Evolutionary conservation across 2,329 filamentous ascomycete species (phyloP).

Genomic region (Tricladium varicosporioides): DNA sequence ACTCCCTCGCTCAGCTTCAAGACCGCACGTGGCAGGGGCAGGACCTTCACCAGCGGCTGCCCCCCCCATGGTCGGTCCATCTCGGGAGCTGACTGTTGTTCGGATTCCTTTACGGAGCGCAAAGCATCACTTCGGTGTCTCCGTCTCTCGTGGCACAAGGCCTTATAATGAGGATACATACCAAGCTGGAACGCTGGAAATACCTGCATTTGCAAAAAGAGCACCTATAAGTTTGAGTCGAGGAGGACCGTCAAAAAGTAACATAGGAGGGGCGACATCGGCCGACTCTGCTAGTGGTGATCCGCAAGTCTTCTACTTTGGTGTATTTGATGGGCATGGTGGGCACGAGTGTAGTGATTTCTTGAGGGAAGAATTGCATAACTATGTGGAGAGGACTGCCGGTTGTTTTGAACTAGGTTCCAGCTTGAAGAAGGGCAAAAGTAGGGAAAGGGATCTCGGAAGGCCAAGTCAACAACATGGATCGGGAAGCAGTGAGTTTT

Average conservation of each 20-base stretch:
- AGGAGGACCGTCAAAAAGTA: conserved; percentile 13
- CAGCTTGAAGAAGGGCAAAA: conserved; percentile 55
- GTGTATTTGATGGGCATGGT: conserved; percentile 93
- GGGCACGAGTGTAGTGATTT: conserved; percentile 87
- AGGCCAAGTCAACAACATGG: conserved; percentile 28
- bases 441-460: conserved; percentile 19
- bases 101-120: conserved; percentile 90
- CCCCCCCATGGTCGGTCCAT: conserved; percentile 57
- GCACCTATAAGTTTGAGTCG: conserved; percentile 60
- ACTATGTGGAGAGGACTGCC: conserved; percentile 83
- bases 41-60: conserved; percentile 56
- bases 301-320: conserved; percentile 97
- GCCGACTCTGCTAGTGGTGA: conserved; percentile 81
- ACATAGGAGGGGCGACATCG: conserved; percentile 56
- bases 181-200: conserved; percentile 88
- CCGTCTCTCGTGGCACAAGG: conserved; percentile 75
- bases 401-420: conserved; percentile 74
- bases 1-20: conserved; percentile 80
- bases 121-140: conserved; percentile 92
- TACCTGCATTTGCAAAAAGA: conserved; percentile 88
- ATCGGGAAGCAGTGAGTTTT: conserved; percentile 29
- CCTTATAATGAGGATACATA: conserved; percentile 92
- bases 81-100: conserved; percentile 84
- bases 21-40: conserved; percentile 63
- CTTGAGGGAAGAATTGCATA: conserved; percentile 77